These are phyloP conservation scores for Pseudogymnoascus verrucosus DNA, from an alignment of 2,329 filamentous ascomycete genomes.

Conservation along the genomic window DNA sequence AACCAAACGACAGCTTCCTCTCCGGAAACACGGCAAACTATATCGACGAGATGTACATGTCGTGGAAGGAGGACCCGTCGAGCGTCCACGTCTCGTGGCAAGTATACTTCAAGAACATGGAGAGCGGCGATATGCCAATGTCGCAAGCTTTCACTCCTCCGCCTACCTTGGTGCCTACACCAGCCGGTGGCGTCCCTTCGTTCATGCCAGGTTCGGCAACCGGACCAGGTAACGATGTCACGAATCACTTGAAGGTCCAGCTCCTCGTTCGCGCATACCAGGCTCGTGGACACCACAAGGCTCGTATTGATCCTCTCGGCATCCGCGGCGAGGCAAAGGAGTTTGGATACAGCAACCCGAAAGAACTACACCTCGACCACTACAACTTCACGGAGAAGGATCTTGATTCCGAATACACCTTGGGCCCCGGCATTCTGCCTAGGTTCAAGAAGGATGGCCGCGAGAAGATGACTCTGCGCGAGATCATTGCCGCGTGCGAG, in stretches of 20 bases:
- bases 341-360: slow-evolving; percentile 80
- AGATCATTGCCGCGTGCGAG: slow-evolving; percentile 90
- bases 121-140: slow-evolving; percentile 94
- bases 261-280: slow-evolving; percentile 95
- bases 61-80: slow-evolving; percentile 88
- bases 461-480: slow-evolving; percentile 92
- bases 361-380: slow-evolving; percentile 86
- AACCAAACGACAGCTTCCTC: slow-evolving; percentile 92
- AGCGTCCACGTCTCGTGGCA: slow-evolving; percentile 98
- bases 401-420: slow-evolving; percentile 80
- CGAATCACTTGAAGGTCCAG: slow-evolving; percentile 97
- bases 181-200: slow-evolving; percentile 68
- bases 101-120: slow-evolving; percentile 99
- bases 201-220: slow-evolving; percentile 60
- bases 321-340: slow-evolving; percentile 80
- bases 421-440: slow-evolving; percentile 91
- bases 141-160: slow-evolving; percentile 95
- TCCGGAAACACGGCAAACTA: slow-evolving; percentile 97
- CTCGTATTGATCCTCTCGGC: slow-evolving; percentile 89
- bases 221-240: slow-evolving; percentile 70
- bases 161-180: slow-evolving; percentile 78
- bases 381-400: slow-evolving; percentile 95
- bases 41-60: slow-evolving; percentile 98
- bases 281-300: slow-evolving; percentile 96
- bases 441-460: slow-evolving; percentile 82